Evolutionary conservation across 805 yeast species (phyloP).

Genomic region (Yarrowia porcina): DNA sequence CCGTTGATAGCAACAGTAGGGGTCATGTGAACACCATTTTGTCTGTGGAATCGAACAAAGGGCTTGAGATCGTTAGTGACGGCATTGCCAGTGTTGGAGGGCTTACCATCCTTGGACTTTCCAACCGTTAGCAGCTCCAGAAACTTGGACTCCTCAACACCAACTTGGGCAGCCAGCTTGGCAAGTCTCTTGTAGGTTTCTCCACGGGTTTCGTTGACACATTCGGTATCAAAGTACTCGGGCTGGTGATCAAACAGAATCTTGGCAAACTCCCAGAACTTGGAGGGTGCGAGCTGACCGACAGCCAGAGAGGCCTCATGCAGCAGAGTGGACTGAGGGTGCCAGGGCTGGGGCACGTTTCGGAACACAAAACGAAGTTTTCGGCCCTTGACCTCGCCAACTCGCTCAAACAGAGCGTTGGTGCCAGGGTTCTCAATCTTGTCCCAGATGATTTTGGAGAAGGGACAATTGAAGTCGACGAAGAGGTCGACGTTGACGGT

Average conservation of each 20-base stretch:
- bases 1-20: constrained; percentile 78
- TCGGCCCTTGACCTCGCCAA: constrained; percentile 45
- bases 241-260: constrained; percentile 55
- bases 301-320: constrained; percentile 73
- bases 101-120: constrained; percentile 37
- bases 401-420: constrained; percentile 50
- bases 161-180: constrained; percentile 43
- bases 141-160: constrained; percentile 42
- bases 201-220: constrained; percentile 51
- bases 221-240: constrained; percentile 60
- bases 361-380: constrained; percentile 60
- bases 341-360: constrained; percentile 90
- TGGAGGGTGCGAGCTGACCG: constrained; percentile 50
- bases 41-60: constrained; percentile 68
- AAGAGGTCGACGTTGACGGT: constrained; percentile 55
- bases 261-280: constrained; percentile 56
- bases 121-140: constrained; percentile 39
- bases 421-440: constrained; percentile 46
- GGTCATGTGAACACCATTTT: constrained; percentile 78
- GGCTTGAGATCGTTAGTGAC: constrained; percentile 65
- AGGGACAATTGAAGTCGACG: constrained; percentile 74
- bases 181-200: constrained; percentile 55
- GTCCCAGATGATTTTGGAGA: constrained; percentile 59
- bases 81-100: constrained; percentile 55
- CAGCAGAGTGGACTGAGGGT: constrained; percentile 62